These are phyloP conservation scores for Protostelium mycophagum DNA, from an alignment of 78 protist genomes.

Conservation along the genomic window DNA sequence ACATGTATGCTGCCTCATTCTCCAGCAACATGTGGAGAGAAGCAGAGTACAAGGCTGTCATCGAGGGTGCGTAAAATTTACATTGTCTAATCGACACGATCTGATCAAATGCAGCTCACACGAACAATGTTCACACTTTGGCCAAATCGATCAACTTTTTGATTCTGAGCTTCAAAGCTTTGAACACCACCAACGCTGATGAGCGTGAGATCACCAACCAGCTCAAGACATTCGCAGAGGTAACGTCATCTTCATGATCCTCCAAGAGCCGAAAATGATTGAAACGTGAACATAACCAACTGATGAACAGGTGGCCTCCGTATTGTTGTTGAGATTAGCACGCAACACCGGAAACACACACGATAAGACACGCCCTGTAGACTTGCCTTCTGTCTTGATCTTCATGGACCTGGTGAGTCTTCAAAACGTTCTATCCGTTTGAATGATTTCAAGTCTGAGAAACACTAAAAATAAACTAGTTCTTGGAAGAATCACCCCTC, in stretches of 20 bases:
- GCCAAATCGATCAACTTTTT: slow-evolving; percentile 27
- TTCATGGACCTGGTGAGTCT: slow-evolving; percentile 11
- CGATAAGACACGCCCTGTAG: background rate
- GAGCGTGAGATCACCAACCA: slow-evolving; percentile 24
- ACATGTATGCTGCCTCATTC: slow-evolving; percentile 52
- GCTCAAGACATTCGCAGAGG: slow-evolving; percentile 33
- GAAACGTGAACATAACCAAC: slow-evolving; percentile 4
- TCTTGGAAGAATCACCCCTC: slow-evolving; percentile 50
- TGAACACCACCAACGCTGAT: slow-evolving; percentile 25
- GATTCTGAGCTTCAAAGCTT: slow-evolving; percentile 35
- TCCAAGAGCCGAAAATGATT: slow-evolving; percentile 20
- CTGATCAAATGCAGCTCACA: slow-evolving; percentile 11
- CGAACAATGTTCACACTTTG: slow-evolving; percentile 47
- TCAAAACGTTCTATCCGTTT: background rate
- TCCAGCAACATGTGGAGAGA: slow-evolving; percentile 39
- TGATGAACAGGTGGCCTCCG: slow-evolving; percentile 36
- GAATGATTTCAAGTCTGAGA: background rate
- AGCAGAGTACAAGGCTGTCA: slow-evolving; percentile 27
- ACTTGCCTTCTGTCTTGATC: background rate
- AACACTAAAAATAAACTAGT: background rate
- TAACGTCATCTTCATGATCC: slow-evolving; percentile 20
- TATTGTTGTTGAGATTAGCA: slow-evolving; percentile 24
- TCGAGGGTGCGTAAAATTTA: slow-evolving; percentile 49
- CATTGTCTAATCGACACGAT: background rate
- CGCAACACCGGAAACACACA: background rate